These are phyloP conservation scores for Rhynchospora pubera DNA, from an alignment of 176 grass and related monocot genomes.

Conservation along the genomic window DNA sequence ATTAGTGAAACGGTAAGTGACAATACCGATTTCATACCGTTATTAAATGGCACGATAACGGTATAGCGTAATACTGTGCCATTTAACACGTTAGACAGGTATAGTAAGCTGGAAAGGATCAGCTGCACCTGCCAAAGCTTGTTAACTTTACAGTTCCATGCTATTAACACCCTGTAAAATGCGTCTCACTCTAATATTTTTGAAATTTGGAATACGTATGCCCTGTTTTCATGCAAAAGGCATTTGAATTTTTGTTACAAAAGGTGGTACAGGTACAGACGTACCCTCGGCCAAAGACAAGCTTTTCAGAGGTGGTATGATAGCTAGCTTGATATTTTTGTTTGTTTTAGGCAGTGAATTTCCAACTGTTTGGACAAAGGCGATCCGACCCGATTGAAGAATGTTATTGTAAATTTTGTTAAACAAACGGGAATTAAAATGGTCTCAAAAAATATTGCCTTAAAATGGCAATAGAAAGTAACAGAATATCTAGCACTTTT, in stretches of 20 bases:
- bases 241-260: constrained; percentile 9
- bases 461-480: too few relatives aligned
- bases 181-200: not conserved
- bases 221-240: constrained; percentile 12
- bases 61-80: too few relatives aligned
- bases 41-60: too few relatives aligned
- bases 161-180: constrained; percentile 7
- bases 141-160: constrained; percentile 17
- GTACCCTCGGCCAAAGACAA: not conserved
- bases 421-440: too few relatives aligned
- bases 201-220: not conserved
- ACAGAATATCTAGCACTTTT: too few relatives aligned
- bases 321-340: constrained; percentile 11
- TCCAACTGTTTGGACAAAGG: not conserved
- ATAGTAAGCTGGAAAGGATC: constrained; percentile 32
- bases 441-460: too few relatives aligned
- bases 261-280: not conserved
- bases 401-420: too few relatives aligned
- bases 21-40: too few relatives aligned
- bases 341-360: not conserved
- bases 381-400: too few relatives aligned
- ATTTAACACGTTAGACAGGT: too few relatives aligned
- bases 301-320: constrained; percentile 18
- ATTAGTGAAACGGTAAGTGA: too few relatives aligned
- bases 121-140: constrained; percentile 19